Conservation (phyloP, 169 alveolate species). For the Cryptosporidium ubiquitum region DNA sequence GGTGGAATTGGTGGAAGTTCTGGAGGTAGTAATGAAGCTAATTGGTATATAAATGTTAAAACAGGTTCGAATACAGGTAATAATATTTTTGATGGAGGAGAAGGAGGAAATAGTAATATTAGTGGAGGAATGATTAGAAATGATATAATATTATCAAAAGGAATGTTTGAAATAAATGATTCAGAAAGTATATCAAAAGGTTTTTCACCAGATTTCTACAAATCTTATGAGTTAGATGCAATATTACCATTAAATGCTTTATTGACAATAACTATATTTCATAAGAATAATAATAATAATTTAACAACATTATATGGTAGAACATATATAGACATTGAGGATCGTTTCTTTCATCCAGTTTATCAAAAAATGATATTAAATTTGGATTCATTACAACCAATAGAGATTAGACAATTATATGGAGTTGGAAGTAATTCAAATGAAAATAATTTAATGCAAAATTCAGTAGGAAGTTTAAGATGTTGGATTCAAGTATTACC, state of each 20-base stretch:
- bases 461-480: constrained; percentile 70
- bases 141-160: constrained; percentile 12
- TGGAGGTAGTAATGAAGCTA: constrained; percentile 38
- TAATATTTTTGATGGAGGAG: background rate
- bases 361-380: constrained; percentile 43
- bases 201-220: constrained; percentile 69
- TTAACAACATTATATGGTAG: constrained; percentile 47
- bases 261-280: constrained; percentile 47
- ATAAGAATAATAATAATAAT: constrained; percentile 59
- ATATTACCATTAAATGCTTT: constrained; percentile 66
- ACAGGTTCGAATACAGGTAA: constrained; percentile 44
- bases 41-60: constrained; percentile 54
- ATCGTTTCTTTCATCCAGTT: constrained; percentile 70
- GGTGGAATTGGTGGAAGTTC: constrained; percentile 14
- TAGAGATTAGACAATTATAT: constrained; percentile 61
- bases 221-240: constrained; percentile 68
- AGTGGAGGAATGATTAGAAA: background rate
- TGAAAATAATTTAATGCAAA: constrained; percentile 9
- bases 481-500: constrained; percentile 74
- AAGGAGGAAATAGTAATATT: background rate
- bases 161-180: constrained; percentile 73
- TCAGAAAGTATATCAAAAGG: constrained; percentile 60
- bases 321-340: constrained; percentile 70
- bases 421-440: background rate
- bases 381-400: constrained; percentile 41